These are phyloP conservation scores for Circinella minor DNA, from an alignment of 371 early-diverging fungal genomes.

Conservation along the genomic window DNA sequence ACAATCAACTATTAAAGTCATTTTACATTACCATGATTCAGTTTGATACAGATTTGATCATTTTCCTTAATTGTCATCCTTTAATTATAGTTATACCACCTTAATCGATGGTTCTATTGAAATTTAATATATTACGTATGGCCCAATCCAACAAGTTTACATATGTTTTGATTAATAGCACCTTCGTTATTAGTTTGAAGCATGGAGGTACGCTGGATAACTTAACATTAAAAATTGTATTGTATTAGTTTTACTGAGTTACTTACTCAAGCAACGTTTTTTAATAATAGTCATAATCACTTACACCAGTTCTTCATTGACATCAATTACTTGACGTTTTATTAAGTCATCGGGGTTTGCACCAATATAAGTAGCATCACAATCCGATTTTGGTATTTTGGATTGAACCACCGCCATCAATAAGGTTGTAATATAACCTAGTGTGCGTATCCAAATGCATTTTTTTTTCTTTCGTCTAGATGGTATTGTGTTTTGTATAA, in stretches of 20 bases:
- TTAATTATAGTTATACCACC: constrained; percentile 73
- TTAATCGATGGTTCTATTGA: constrained; percentile 59
- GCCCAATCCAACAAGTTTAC: constrained; percentile 53
- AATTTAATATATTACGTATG: constrained; percentile 78
- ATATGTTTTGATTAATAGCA: constrained; percentile 64
- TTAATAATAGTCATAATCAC: constrained; percentile 17
- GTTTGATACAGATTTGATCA: not conserved
- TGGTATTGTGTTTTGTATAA: no score
- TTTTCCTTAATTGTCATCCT: constrained; percentile 48
- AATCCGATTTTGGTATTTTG: constrained; percentile 56
- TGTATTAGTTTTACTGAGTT: no score
- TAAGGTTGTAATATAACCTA: not conserved
- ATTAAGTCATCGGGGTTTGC: constrained; percentile 72
- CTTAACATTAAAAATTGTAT: no score
- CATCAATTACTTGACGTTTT: constrained; percentile 71
- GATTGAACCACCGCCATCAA: not conserved
- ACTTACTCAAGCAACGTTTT: no score
- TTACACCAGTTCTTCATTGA: constrained; percentile 77
- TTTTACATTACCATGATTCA: no score
- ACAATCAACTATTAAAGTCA: constrained; percentile 33
- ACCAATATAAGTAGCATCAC: constrained; percentile 73
- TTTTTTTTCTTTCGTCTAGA: no score
- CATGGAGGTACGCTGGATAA: no score
- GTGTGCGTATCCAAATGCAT: not conserved
- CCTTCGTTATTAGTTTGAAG: constrained; percentile 20